Percentiles rank a stretch among this genome's conserved stretches.
phyloP scores from a whole-genome alignment of 768 basidiomycete genomes.

The Boletus subparvulus region DNA sequence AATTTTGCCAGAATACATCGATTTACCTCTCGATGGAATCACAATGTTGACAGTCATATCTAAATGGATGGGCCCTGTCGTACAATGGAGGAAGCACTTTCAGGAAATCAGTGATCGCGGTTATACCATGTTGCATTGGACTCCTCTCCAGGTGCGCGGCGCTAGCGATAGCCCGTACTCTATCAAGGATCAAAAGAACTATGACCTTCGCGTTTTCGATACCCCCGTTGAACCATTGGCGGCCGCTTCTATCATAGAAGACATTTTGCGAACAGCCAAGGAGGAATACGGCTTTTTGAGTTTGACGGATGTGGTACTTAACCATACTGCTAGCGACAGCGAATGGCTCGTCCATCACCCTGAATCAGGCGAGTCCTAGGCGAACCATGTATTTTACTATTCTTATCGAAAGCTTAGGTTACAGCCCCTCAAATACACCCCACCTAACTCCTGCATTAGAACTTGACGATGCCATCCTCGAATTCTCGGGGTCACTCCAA shows the following conservation, averaged over 20 bases:
- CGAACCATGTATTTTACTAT: background rate
- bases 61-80: slow-evolving; percentile 94
- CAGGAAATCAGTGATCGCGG: slow-evolving; percentile 83
- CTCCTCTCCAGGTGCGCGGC: slow-evolving; percentile 91
- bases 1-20: slow-evolving; percentile 51
- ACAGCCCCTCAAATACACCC: slow-evolving; percentile 86
- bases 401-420: slow-evolving; percentile 51
- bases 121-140: slow-evolving; percentile 98
- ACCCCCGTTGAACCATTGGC: slow-evolving; percentile 43
- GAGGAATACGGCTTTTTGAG: slow-evolving; percentile 88
- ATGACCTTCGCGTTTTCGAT: slow-evolving; percentile 74
- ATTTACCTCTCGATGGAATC: slow-evolving; percentile 85
- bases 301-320: slow-evolving; percentile 93
- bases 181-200: slow-evolving; percentile 81
- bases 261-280: slow-evolving; percentile 66
- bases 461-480: slow-evolving; percentile 81
- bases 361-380: slow-evolving; percentile 71
- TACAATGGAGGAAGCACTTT: slow-evolving; percentile 77
- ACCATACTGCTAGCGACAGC: slow-evolving; percentile 95
- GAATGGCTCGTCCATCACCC: slow-evolving; percentile 92
- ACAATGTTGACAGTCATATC: slow-evolving; percentile 89
- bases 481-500: slow-evolving; percentile 69
- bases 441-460: slow-evolving; percentile 92
- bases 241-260: slow-evolving; percentile 57
- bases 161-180: slow-evolving; percentile 91